phyloP scores from a whole-genome alignment of 805 yeast genomes.

The Kluyveromyces dobzhanskii region DNA sequence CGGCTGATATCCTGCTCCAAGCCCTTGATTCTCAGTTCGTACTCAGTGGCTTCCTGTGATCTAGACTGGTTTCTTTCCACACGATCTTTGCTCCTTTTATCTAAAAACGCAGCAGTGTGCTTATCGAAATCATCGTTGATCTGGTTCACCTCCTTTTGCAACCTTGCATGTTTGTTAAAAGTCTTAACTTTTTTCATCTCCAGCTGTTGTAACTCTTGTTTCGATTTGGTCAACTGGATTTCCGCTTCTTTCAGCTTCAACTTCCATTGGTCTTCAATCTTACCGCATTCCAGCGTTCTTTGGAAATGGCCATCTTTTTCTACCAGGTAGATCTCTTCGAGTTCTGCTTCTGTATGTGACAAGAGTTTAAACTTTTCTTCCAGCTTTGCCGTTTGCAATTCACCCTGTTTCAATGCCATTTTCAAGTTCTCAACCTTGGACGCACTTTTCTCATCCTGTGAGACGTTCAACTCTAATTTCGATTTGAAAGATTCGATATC shows the following conservation, averaged over 20 bases:
- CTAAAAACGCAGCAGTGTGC: conserved; percentile 16
- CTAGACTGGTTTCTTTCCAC: conserved; percentile 17
- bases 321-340: conserved; percentile 31
- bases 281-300: conserved; percentile 26
- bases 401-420: conserved; percentile 31
- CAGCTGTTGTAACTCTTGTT: conserved; percentile 18
- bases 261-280: conserved; percentile 16
- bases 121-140: conserved; percentile 17
- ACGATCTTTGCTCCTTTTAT: conserved; percentile 17
- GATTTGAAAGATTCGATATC: conserved; percentile 49
- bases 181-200: conserved; percentile 17
- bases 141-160: conserved; percentile 21
- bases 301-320: conserved; percentile 31
- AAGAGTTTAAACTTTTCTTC: conserved; percentile 16
- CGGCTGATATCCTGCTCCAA: conserved; percentile 29
- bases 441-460: conserved; percentile 49
- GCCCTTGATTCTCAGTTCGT: conserved; percentile 25
- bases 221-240: conserved; percentile 11
- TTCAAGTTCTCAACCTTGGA: conserved; percentile 45
- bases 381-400: conserved; percentile 22
- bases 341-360: conserved; percentile 12
- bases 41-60: conserved; percentile 22
- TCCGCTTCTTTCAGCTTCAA: conserved; percentile 9
- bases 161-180: conserved; percentile 14
- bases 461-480: conserved; percentile 39